Evolutionary conservation across 192 early-diverging fungal species (phyloP), one percentile per base, ranked within the genome.

Genomic region (Bifiguratus adelaidae): DNA sequence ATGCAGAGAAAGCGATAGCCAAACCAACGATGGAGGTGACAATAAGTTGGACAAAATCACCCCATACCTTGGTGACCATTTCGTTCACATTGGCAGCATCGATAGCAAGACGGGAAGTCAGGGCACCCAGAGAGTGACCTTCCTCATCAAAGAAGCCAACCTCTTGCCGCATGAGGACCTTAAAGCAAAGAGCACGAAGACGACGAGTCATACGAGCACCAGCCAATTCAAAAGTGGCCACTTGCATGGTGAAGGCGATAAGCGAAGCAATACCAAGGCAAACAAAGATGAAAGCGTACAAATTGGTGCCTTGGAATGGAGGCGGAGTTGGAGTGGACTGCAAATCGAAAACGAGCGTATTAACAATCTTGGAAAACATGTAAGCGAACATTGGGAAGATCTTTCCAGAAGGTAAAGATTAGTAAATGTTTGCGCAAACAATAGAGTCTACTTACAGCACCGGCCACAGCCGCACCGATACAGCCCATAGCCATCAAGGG

Each of bases 91-190:
- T 56, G 18, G 50, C 48, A 20, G 91, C 81, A 58, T 97, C 94
- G 11, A 76, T 75, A 8, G 92, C 81, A 26, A 97, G 72, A 26
- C 74, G 61, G n/a, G 83, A 73, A 16, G 88, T 88, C 34, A 97
- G 56, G 15, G 80, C 77, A 23, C 94, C 94, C 4, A 78, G 73
- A 34, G 73, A 71, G 52, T 86, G 79, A 35, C 69, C 64, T 41
- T 80, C 76, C 8, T 76, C 55, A 60, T 96, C 92, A 68, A 91
- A 96, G 67, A 73, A 96, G 3, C 58, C 84, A 27, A 87, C 82
- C 33, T 94, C 86, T 63, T 96, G 92, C 9, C 76, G 61, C 44
- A 94, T 52, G 51, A 92, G 79, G 4, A 85, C 62, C 1, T 61
- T 43, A 68, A 93, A 94, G 4, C 70, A 60, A 16, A 64, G 48